Percentiles rank a stretch among this genome's conserved stretches.
Evolutionary conservation across 2,329 filamentous ascomycete genomes (phyloP).

Genomic region (Epichloe festucae): DNA sequence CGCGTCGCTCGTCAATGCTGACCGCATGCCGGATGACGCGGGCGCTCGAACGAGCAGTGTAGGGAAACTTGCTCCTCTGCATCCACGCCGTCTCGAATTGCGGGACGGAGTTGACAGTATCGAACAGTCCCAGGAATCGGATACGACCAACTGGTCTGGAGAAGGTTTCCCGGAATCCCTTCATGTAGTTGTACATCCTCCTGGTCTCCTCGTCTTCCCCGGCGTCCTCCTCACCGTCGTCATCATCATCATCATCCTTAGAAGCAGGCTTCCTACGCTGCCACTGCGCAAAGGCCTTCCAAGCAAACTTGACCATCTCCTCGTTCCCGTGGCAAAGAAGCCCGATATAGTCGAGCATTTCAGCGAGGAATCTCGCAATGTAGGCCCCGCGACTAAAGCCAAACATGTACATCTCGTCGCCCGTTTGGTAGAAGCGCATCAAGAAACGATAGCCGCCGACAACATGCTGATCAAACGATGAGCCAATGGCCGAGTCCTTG

Average conservation of each 20-base stretch:
- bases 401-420: slow-evolving; percentile 58
- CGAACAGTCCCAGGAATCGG: slow-evolving; percentile 65
- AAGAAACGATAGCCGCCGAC: slow-evolving; percentile 72
- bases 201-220: slow-evolving; percentile 19
- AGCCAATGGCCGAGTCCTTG: slow-evolving; percentile 68
- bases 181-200: slow-evolving; percentile 64
- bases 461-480: slow-evolving; percentile 71
- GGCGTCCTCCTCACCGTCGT: slow-evolving; percentile 23
- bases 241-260: slow-evolving; percentile 29
- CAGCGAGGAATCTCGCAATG: slow-evolving; percentile 61
- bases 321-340: slow-evolving; percentile 72
- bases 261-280: slow-evolving; percentile 43
- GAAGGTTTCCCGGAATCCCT: slow-evolving; percentile 70
- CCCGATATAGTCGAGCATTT: slow-evolving; percentile 77
- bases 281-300: slow-evolving; percentile 70
- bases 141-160: slow-evolving; percentile 62
- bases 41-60: slow-evolving; percentile 44
- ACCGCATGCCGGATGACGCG: slow-evolving; percentile 56
- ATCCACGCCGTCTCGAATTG: slow-evolving; percentile 66
- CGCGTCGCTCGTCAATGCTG: slow-evolving; percentile 56
- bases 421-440: slow-evolving; percentile 57
- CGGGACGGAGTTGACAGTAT: slow-evolving; percentile 71
- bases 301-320: slow-evolving; percentile 73
- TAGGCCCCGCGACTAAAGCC: slow-evolving; percentile 64
- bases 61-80: slow-evolving; percentile 66